Conservation (phyloP, 495 filamentous ascomycete species). For the Penicillium bialowiezense region DNA sequence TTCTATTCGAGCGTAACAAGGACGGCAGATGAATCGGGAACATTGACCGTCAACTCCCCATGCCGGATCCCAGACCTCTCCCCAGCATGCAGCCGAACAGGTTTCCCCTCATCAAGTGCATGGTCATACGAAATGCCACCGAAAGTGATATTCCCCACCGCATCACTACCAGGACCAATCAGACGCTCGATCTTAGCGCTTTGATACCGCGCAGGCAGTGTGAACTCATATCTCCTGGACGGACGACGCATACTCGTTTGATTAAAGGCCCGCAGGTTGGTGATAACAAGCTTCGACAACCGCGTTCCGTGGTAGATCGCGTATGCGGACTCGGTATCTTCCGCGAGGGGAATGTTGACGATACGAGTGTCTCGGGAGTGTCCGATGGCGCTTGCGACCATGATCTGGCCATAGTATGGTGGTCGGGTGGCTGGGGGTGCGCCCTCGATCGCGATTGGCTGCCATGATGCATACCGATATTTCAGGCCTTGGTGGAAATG, state of each 20-base stretch:
- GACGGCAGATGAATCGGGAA: conserved; percentile 14
- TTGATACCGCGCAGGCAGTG: background rate
- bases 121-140: conserved; percentile 16
- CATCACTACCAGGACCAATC: conserved; percentile 14
- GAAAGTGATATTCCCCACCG: conserved; percentile 8
- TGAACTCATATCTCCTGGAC: conserved; percentile 9
- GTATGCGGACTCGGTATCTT: conserved; percentile 16
- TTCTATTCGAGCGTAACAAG: conserved; percentile 6
- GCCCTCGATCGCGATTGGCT: conserved; percentile 14
- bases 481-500: conserved; percentile 22
- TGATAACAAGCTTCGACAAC: conserved; percentile 7
- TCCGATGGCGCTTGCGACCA: conserved; percentile 12
- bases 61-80: background rate
- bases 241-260: conserved; percentile 5
- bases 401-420: conserved; percentile 20
- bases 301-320: conserved; percentile 6
- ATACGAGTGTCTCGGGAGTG: conserved; percentile 1
- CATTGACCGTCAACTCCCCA: background rate
- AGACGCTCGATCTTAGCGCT: conserved; percentile 8
- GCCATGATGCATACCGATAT: conserved; percentile 22
- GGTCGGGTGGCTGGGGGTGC: conserved; percentile 7
- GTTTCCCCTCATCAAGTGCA: conserved; percentile 5
- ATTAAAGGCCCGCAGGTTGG: conserved; percentile 11
- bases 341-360: conserved; percentile 12
- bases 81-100: conserved; percentile 9